Evolutionary conservation across 306 rosid genomes (phyloP), one percentile per base, ranked within the genome.

Genomic region (Biancaea sappan): DNA sequence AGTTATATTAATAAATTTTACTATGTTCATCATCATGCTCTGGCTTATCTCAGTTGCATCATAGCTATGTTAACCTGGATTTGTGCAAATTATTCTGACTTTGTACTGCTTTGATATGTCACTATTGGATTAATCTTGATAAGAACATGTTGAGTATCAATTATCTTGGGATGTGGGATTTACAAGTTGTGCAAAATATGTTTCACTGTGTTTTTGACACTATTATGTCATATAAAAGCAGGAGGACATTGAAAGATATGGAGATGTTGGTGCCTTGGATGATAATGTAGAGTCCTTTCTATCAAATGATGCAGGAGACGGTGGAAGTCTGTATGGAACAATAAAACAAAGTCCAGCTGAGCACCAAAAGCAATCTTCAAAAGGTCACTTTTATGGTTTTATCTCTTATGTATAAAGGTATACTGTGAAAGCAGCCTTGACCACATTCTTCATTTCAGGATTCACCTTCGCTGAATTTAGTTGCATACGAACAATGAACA

Each of bases 201-300:
- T 41, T 50, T 50, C 6, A 18, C 7, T 66, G 48, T 58, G 22
- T 51, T 47, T 74, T 21, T 37, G 48, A 38, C 37, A 11, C 73
- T n/a, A 50, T 57, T 6, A 26, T 60, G 71, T 78, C 61, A 44
- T 62, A 32, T 63, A 75, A 44, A 67, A 78, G 66, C 86, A 87
- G 97, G 97, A 93, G 1, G 92, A 91, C 67, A 87, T 93, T 60
- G 97, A 91, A 6, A 88, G 77, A 73, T 85, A 87, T 73, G 97
- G 97, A 64, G 97, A 93, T 79, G 94, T 91, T 76, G 90, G 88
- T 79, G 86, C 90, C 63, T 85, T 93, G 73, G 98, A 91, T 40
- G 93, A 87, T 80, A 87, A 90, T 64, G 94, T 93, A 31, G 97
- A 93, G 54, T 93, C 98, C 5, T 91, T 91, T 81, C 84, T 93